Conservation (phyloP, 192 early-diverging fungal species). For the Backusella tarrabulga region DNA sequence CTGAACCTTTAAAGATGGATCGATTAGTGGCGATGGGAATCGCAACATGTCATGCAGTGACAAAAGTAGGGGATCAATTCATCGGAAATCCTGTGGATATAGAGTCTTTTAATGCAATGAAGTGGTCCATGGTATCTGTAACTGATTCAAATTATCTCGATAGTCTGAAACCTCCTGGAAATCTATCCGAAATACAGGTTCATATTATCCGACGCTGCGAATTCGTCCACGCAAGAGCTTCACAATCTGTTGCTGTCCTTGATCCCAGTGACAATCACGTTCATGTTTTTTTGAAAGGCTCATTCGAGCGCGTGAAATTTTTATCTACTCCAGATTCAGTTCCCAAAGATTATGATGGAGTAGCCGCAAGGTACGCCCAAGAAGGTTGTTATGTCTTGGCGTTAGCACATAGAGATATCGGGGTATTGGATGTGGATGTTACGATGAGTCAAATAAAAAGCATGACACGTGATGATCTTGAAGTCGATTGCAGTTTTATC, state of each 20-base stretch:
- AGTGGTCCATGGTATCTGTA: slow-evolving; percentile 40
- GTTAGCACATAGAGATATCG: slow-evolving; percentile 61
- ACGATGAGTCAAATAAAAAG: slow-evolving; percentile 30
- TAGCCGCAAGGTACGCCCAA: slow-evolving; percentile 58
- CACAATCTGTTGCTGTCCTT: slow-evolving; percentile 67
- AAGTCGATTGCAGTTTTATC: slow-evolving; percentile 47
- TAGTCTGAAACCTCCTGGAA: slow-evolving; percentile 45
- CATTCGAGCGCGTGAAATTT: slow-evolving; percentile 68
- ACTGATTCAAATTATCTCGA: slow-evolving; percentile 39
- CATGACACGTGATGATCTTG: slow-evolving; percentile 59
- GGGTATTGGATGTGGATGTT: slow-evolving; percentile 42
- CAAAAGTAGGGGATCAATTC: slow-evolving; percentile 48
- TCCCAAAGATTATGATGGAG: slow-evolving; percentile 56
- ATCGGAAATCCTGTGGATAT: slow-evolving; percentile 80
- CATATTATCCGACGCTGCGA: slow-evolving; percentile 70
- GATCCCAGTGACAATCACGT: slow-evolving; percentile 51
- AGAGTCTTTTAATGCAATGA: slow-evolving; percentile 71
- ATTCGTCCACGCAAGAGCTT: slow-evolving; percentile 76
- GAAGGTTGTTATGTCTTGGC: slow-evolving; percentile 81
- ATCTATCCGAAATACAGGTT: slow-evolving; percentile 27
- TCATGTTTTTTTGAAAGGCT: slow-evolving; percentile 76
- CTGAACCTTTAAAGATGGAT: slow-evolving; percentile 30
- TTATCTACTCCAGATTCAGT: slow-evolving; percentile 42
- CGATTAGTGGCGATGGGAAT: slow-evolving; percentile 37
- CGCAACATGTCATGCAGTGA: slow-evolving; percentile 68